Evolutionary conservation across 176 grass and related monocot species (phyloP), one percentile per base, ranked within the genome.

Genomic region (Eremochloa ophiuroides): DNA sequence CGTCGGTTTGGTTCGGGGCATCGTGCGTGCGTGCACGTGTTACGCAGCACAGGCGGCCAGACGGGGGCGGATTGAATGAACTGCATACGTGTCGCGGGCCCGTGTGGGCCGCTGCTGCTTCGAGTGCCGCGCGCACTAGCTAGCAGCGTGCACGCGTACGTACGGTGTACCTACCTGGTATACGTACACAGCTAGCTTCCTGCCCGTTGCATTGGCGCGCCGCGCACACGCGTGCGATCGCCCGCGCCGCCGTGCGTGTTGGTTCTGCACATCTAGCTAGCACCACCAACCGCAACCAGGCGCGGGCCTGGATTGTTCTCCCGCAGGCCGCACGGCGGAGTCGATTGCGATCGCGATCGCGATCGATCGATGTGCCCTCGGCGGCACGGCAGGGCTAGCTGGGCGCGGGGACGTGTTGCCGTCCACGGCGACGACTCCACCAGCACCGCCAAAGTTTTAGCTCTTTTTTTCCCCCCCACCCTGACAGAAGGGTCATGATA

Each of bases 1-100:
- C 38, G 5, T 37, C 38, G 0, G 44, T 17, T 50, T 6, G 47
- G 47, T 50, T 53, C 53, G 53, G 22, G 23, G 62, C 33, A n/a
- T 20, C 58, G 58, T 55, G 28, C 5, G 18, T 0, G 65, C 55
- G 11, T 43, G 78, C 85, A 87, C 78, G 85, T 87, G 73, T 82
- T 87, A 22, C 79, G 51, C 65, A 68, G 30, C 10, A 13, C 56
- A 26, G 58, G 25, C 10, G 1, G n/a, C n/a, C n/a, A n/a, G n/a
- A n/a, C n/a, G n/a, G n/a, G n/a, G n/a, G n/a, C n/a, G n/a, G n/a
- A n/a, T n/a, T n/a, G n/a, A n/a, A n/a, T n/a, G n/a, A n/a, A n/a
- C n/a, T n/a, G n/a, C n/a, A n/a, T n/a, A 8, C n/a, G 22, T 58
- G n/a, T 25, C 8, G 22, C 53, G 8, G 3, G 8, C 7, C 0